Evolutionary conservation across 257 asterid species (phyloP).

Genomic region (Solanum piurae): DNA sequence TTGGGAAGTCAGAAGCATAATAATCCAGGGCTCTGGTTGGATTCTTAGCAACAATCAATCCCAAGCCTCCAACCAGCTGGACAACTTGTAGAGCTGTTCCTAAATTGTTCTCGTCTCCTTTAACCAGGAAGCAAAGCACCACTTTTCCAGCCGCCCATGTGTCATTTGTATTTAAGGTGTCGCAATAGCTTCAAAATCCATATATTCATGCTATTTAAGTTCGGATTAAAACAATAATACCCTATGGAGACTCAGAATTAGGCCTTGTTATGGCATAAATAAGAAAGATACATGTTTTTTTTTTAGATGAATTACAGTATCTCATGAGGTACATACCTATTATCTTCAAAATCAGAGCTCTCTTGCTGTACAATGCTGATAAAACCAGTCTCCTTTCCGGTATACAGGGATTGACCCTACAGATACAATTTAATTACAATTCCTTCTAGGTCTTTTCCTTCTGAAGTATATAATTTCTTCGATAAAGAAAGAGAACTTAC

Average conservation of each 20-base stretch:
- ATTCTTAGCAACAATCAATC: constrained; percentile 19
- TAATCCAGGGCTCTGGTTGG: background rate
- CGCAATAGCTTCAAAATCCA: constrained; percentile 17
- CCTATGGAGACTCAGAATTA: too few species aligned
- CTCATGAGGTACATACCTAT: background rate
- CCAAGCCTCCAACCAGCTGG: constrained; percentile 14
- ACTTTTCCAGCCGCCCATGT: constrained; percentile 24
- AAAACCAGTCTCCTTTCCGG: constrained; percentile 15
- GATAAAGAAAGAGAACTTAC: background rate
- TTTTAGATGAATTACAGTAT: background rate
- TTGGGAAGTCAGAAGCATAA: constrained; percentile 2
- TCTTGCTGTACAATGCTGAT: background rate
- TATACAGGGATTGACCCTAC: constrained; percentile 24
- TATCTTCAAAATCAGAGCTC: background rate
- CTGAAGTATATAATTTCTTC: background rate
- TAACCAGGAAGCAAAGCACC: constrained; percentile 17
- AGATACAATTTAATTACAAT: background rate
- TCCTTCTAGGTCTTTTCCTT: background rate
- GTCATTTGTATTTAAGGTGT: constrained; percentile 5
- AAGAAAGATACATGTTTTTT: background rate
- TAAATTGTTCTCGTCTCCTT: background rate
- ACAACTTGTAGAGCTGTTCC: background rate
- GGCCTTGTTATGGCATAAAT: background rate
- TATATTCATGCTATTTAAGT: background rate
- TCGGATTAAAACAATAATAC: background rate